These are phyloP conservation scores for Polyporus arcularius DNA, from an alignment of 768 basidiomycete species.

Conservation along the genomic window DNA sequence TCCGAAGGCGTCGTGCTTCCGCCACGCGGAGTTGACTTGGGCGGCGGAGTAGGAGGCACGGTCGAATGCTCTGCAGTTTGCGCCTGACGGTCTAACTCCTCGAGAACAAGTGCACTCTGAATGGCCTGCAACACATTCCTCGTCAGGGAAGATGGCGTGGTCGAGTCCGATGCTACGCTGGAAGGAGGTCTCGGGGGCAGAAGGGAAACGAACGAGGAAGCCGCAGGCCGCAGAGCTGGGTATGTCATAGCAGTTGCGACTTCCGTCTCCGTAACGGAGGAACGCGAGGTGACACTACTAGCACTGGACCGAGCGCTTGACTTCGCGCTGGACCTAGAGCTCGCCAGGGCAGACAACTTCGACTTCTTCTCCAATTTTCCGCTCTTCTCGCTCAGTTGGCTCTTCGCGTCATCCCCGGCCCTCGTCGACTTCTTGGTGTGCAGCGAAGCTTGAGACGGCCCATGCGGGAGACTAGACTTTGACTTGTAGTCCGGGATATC, in stretches of 20 bases:
- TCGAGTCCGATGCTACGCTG: slow-evolving; percentile 42
- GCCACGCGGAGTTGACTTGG: neutral
- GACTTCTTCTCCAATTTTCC: slow-evolving; percentile 42
- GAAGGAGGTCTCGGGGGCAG: slow-evolving; percentile 19
- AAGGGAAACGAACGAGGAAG: slow-evolving; percentile 47
- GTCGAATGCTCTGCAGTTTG: slow-evolving; percentile 2
- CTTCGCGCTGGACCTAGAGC: slow-evolving; percentile 56
- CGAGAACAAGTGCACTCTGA: slow-evolving; percentile 63
- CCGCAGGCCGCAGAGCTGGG: slow-evolving; percentile 67
- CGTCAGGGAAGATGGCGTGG: slow-evolving; percentile 50
- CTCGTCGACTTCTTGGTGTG: slow-evolving; percentile 17
- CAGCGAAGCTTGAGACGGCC: slow-evolving; percentile 15
- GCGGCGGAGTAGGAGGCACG: slow-evolving; percentile 11
- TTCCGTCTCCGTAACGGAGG: slow-evolving; percentile 49
- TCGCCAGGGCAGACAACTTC: slow-evolving; percentile 69
- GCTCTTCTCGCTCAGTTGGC: slow-evolving; percentile 22
- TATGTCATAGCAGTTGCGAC: slow-evolving; percentile 62
- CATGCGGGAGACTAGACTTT: slow-evolving; percentile 38
- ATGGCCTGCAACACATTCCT: slow-evolving; percentile 68
- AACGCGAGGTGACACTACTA: slow-evolving; percentile 56
- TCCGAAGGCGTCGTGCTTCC: slow-evolving; percentile 2
- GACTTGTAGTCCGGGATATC: slow-evolving; percentile 57
- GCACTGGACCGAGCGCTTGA: slow-evolving; percentile 30
- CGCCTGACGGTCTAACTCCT: slow-evolving; percentile 45
- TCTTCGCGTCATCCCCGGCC: slow-evolving; percentile 8